These are phyloP conservation scores for Chrysanthemum makinoi DNA, from an alignment of 129 eudicot species.

Conservation along the genomic window DNA sequence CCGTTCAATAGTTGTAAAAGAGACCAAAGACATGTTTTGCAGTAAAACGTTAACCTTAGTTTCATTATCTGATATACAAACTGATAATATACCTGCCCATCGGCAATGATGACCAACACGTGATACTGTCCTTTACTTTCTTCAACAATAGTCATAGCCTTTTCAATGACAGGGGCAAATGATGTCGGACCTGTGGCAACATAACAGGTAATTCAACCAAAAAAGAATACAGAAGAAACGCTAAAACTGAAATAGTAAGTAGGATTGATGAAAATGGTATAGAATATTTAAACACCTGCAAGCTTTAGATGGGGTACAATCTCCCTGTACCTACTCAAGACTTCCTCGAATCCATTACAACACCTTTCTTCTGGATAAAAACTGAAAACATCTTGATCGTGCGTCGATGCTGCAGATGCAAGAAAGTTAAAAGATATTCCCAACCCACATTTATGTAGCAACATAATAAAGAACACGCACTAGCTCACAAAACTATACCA, in stretches of 20 bases:
- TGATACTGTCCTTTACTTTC: constrained; percentile 97
- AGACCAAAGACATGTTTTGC: not conserved
- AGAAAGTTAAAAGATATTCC: not conserved
- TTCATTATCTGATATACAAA: not conserved
- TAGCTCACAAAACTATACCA: constrained; percentile 50
- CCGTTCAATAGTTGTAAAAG: not conserved
- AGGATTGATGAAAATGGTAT: constrained; percentile 17
- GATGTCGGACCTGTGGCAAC: constrained; percentile 84
- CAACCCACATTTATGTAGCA: not conserved
- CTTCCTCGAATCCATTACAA: constrained; percentile 95
- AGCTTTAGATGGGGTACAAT: constrained; percentile 75
- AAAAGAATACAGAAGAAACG: not conserved
- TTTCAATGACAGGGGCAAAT: constrained; percentile 93
- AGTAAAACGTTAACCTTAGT: not conserved
- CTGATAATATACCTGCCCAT: constrained; percentile 75
- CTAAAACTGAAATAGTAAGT: constrained; percentile 10
- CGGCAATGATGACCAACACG: constrained; percentile 85
- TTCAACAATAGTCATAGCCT: constrained; percentile 92
- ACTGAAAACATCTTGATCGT: constrained; percentile 93
- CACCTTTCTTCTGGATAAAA: constrained; percentile 79
- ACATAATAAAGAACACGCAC: not conserved
- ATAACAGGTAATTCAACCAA: constrained; percentile 10
- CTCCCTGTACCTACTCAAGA: constrained; percentile 78
- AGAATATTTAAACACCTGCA: constrained; percentile 60
- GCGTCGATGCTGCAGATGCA: constrained; percentile 78